Evolutionary conservation across 2,329 filamentous ascomycete species (phyloP).

Genomic region (Epichloe baconii): DNA sequence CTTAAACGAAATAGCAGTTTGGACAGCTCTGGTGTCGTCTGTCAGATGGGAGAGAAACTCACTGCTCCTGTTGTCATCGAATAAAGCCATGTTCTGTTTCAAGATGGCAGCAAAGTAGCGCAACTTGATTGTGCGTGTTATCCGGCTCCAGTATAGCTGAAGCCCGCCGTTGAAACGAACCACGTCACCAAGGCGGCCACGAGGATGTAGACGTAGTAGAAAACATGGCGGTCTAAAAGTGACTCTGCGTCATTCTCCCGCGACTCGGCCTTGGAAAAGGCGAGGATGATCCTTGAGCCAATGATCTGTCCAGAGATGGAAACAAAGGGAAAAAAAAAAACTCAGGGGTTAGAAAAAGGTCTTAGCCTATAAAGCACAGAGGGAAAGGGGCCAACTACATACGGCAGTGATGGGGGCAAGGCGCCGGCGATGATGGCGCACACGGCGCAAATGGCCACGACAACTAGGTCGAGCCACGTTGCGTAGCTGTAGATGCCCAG

Average conservation of each 20-base stretch:
- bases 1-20: background rate
- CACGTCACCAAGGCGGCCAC: slow-evolving; percentile 21
- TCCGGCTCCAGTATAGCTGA: slow-evolving; percentile 1
- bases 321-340: background rate
- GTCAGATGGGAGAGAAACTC: background rate
- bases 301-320: background rate
- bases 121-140: background rate
- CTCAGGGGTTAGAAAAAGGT: background rate
- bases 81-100: slow-evolving; percentile 18
- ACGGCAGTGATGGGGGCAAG: background rate
- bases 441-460: background rate
- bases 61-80: slow-evolving; percentile 18
- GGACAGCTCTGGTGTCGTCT: background rate
- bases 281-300: no score
- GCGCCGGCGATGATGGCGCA: background rate
- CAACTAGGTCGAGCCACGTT: background rate
- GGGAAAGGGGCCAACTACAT: background rate
- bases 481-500: background rate
- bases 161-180: slow-evolving; percentile 16
- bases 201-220: slow-evolving; percentile 9
- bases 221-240: background rate
- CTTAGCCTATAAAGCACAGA: background rate
- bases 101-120: slow-evolving; percentile 14
- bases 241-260: no score
- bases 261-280: no score